Conservation (phyloP, 306 rosid genomes). For the Malus domestica region DNA sequence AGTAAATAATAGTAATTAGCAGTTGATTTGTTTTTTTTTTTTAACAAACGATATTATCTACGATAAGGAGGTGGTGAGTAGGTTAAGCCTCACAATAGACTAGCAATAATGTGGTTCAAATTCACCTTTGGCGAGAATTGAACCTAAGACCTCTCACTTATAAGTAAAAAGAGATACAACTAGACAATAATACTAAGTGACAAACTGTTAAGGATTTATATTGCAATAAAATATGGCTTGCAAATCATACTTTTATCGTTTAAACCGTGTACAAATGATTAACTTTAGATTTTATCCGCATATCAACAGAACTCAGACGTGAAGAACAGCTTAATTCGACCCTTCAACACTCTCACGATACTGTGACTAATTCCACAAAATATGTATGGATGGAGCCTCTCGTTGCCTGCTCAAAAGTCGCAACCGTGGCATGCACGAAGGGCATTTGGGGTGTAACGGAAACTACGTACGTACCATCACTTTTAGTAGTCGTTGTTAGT, state of each 20-base stretch:
- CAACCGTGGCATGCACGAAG: background rate
- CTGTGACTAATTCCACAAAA: background rate
- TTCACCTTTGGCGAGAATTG: rapidly evolving
- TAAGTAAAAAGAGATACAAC: no score
- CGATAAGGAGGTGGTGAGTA: no score
- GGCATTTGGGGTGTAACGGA: background rate
- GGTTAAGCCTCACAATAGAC: no score
- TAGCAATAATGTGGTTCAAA: no score
- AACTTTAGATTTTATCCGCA: background rate
- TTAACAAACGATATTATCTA: no score
- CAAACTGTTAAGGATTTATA: background rate
- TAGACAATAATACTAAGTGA: rapidly evolving
- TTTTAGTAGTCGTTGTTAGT: background rate
- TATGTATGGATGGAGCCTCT: background rate
- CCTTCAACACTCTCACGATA: background rate
- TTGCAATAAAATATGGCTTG: background rate
- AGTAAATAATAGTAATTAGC: background rate
- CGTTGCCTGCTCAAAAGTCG: background rate
- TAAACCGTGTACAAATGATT: background rate
- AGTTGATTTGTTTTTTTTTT: background rate
- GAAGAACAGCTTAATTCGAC: background rate
- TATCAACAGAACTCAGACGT: background rate
- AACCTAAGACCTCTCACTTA: no score
- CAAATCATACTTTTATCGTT: background rate
- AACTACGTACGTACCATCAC: background rate